phyloP scores from a whole-genome alignment of 2,329 filamentous ascomycete genomes.

The Botrytis byssoidea region DNA sequence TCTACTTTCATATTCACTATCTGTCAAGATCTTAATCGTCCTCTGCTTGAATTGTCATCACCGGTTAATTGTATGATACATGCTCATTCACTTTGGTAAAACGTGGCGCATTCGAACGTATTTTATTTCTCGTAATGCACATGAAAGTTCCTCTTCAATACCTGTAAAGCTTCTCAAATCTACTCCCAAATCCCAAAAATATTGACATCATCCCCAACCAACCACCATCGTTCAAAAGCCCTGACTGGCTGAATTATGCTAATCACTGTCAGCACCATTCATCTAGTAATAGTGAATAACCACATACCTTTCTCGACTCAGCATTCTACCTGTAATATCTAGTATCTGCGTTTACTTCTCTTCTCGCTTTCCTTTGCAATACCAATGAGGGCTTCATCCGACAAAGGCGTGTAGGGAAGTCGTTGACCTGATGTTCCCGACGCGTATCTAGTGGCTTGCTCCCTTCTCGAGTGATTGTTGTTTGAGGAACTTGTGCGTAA shows the following conservation, averaged over 20 bases:
- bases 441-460: not conserved
- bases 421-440: not conserved
- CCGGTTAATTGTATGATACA: too few relatives aligned
- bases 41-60: not conserved
- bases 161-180: not conserved
- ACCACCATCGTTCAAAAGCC: not conserved
- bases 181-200: not conserved
- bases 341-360: not conserved
- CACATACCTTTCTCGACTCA: not conserved
- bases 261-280: not conserved
- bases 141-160: not conserved
- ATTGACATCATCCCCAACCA: not conserved
- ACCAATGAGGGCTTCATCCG: not conserved
- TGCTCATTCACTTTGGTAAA: not conserved
- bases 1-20: not conserved
- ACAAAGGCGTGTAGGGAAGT: not conserved
- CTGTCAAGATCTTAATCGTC: not conserved
- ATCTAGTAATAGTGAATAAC: not conserved
- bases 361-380: not conserved
- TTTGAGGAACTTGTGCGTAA: not conserved
- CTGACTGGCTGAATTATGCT: too few relatives aligned
- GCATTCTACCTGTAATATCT: not conserved
- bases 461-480: not conserved
- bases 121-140: not conserved
- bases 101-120: not conserved